Base-by-base conservation (phyloP, 1,284 basidiomycete species). In the Microbotryum silenes-acaulis region DNA sequence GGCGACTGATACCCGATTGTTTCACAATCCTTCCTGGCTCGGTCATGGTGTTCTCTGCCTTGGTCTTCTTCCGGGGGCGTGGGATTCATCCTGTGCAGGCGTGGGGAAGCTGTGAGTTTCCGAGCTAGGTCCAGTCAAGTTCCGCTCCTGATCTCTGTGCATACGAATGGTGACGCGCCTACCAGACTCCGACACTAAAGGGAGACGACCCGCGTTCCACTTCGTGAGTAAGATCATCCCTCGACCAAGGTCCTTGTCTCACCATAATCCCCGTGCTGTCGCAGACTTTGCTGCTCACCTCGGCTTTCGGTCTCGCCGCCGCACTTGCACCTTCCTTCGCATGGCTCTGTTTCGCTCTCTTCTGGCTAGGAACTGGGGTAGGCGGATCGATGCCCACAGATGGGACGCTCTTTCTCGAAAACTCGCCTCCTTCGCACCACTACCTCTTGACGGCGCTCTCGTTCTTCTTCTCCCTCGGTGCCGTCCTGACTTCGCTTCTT, bases 371-470 rank as follows among this genome's bases (percentile, higher is more conserved):
- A 2, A 93, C 87, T 54, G 89, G 92, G 4, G 89, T 97, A 1
- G 91, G 89, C 0, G 77, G 76, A 1, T 71, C 69, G 2, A 94
- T 97, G 91, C 94, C 93, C 0, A 97, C 92, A 0, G 93, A 97
- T 71, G 93, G 93, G 3, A 96, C 91, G 0, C 83, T 96, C 59
- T 84, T 97, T 56, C 81, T 97, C 5, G 94, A 98, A 74, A 92
- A 96, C 71, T 86, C 97, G 77, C 94, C 94, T 0, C 85, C 87
- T 69, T 83, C 84, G 21, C 92, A 92, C 70, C 86, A 93, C 72
- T 93, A 93, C 74, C 84, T 97, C 44, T 86, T 97, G 54, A 97
- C 93, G 0, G 89, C 88, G 0, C 82, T 97, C n/a, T 94, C 91
- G 6, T 84, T 96, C 23, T 98, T 97, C 79, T 96, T 96, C 79